Conservation (phyloP, 225 moss, liverwort and hornwort genomes). For the Takakia lepidozioides region DNA sequence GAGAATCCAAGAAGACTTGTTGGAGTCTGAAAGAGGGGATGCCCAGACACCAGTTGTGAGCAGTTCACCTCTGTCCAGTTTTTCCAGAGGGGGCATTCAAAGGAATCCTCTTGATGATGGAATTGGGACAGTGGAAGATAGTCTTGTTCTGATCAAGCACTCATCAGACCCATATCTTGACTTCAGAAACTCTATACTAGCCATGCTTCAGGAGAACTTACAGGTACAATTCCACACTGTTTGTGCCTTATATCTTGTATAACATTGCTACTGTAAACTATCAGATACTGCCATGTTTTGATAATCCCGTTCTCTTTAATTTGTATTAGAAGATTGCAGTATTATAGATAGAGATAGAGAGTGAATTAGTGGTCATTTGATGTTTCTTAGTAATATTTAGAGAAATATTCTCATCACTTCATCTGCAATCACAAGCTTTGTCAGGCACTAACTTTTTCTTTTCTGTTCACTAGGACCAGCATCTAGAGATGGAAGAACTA, state of each 20-base stretch:
- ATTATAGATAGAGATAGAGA: too few relatives aligned
- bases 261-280: too few relatives aligned
- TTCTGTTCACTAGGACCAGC: conserved; percentile 5
- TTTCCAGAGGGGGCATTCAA: too few relatives aligned
- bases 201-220: conserved; percentile 38
- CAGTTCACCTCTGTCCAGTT: not conserved
- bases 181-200: conserved; percentile 28
- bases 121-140: conserved; percentile 4
- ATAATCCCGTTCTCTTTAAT: too few relatives aligned
- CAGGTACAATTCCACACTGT: conserved; percentile 12
- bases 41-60: not conserved
- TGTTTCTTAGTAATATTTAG: too few relatives aligned
- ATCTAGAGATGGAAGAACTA: conserved; percentile 30
- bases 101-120: not conserved
- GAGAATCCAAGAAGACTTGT: not conserved
- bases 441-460: too few relatives aligned
- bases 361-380: too few relatives aligned
- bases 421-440: too few relatives aligned
- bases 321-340: too few relatives aligned
- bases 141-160: conserved; percentile 40
- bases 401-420: too few relatives aligned
- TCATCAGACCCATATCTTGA: conserved; percentile 27
- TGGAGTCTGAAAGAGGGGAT: not conserved
- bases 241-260: not conserved
- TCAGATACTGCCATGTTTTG: too few relatives aligned